Percentiles rank a stretch among this genome's conserved stretches.
Conservation (phyloP, 495 filamentous ascomycete genomes). For the Podospora appendiculata region DNA sequence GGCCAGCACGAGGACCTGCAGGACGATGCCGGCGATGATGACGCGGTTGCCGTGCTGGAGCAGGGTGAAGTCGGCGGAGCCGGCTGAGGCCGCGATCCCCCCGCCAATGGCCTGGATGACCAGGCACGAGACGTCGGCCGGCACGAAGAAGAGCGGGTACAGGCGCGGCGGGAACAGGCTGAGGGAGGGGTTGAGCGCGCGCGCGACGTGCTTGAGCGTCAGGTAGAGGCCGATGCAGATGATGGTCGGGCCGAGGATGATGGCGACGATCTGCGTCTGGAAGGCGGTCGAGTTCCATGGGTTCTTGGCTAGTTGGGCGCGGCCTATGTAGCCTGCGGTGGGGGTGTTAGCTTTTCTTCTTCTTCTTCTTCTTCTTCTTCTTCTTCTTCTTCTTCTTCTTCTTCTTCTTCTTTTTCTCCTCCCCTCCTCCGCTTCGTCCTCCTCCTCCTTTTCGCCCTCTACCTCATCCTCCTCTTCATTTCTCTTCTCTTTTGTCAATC, state of each 20-base stretch:
- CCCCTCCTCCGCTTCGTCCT: too few species aligned
- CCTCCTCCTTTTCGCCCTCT: too few species aligned
- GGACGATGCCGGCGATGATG: constrained; percentile 64
- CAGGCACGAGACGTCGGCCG: constrained; percentile 57
- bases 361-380: too few species aligned
- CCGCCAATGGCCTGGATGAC: constrained; percentile 60
- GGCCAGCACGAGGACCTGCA: constrained; percentile 57
- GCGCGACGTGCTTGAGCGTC: constrained; percentile 54
- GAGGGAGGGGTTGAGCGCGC: constrained; percentile 42
- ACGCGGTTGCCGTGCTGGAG: constrained; percentile 48
- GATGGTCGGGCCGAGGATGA: constrained; percentile 59
- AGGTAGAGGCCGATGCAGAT: constrained; percentile 60
- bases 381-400: too few species aligned
- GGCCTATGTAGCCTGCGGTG: constrained; percentile 50
- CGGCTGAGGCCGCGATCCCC: constrained; percentile 48
- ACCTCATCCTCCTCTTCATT: too few species aligned
- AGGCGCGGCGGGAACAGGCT: constrained; percentile 48
- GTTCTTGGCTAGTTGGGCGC: constrained; percentile 50
- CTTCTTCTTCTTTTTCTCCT: too few species aligned
- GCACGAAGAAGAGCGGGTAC: constrained; percentile 59
- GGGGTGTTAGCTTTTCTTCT: not conserved
- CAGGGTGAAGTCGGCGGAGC: constrained; percentile 25
- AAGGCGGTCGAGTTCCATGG: constrained; percentile 52
- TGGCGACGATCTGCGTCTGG: constrained; percentile 59
- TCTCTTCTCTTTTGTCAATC: too few species aligned